A percentile compares a stretch with the other conserved stretches of the same genome.
Evolutionary conservation across 208 protist species (phyloP).

Genomic region (Naegleria lovaniensis): DNA sequence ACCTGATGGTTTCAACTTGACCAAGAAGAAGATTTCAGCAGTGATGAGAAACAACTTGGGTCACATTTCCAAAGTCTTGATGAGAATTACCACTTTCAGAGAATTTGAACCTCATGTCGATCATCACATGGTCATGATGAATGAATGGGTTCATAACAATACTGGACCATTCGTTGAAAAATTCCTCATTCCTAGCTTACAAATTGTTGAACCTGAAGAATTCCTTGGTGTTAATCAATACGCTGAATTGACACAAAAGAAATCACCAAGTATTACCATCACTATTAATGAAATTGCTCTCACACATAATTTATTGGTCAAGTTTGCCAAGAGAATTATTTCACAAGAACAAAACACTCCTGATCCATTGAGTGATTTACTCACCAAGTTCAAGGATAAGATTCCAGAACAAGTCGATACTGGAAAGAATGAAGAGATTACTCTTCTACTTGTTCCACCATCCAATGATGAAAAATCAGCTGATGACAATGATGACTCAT

Average conservation of each 20-base stretch:
- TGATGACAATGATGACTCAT: conserved; percentile 35
- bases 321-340: conserved; percentile 27
- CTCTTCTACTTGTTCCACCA: background rate
- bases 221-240: conserved; percentile 59
- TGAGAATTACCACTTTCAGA: conserved; percentile 46
- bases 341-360: background rate
- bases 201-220: conserved; percentile 51
- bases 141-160: conserved; percentile 49
- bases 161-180: conserved; percentile 30
- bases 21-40: conserved; percentile 7
- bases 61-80: conserved; percentile 55
- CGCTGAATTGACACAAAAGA: conserved; percentile 51
- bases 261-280: conserved; percentile 56
- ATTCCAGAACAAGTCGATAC: conserved; percentile 41
- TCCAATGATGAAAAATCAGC: conserved; percentile 31
- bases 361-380: conserved; percentile 38
- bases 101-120: conserved; percentile 49
- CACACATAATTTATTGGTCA: conserved; percentile 48
- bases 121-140: conserved; percentile 46
- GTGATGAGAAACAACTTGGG: conserved; percentile 48
- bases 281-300: conserved; percentile 51
- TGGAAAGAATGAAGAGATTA: conserved; percentile 35
- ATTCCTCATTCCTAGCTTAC: conserved; percentile 47
- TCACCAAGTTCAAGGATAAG: conserved; percentile 45
- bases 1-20: conserved; percentile 54